These are phyloP conservation scores for Trametes pubescens DNA, from an alignment of 1,284 basidiomycete species.

Conservation along the genomic window DNA sequence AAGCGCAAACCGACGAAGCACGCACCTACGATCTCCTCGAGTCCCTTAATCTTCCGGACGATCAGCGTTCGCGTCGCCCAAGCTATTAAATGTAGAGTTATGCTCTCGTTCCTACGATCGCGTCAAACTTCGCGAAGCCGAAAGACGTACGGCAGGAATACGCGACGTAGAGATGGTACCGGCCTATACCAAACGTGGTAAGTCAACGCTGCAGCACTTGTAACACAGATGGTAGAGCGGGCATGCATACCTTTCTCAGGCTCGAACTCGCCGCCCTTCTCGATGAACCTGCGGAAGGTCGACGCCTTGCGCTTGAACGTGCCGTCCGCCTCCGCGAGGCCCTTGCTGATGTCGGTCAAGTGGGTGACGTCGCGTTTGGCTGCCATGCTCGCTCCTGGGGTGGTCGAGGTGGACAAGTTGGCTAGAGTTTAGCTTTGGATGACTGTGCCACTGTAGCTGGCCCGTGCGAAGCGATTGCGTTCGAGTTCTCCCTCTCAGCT, in stretches of 20 bases:
- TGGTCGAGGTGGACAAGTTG: background rate
- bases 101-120: background rate
- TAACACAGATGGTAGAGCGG: background rate
- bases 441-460: background rate
- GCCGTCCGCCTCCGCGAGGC: constrained; percentile 66
- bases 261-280: constrained; percentile 74
- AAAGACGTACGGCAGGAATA: constrained; percentile 74
- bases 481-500: background rate
- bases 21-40: constrained; percentile 83
- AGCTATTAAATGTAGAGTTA: constrained; percentile 51
- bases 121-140: background rate
- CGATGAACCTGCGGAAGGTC: constrained; percentile 77
- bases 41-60: constrained; percentile 88
- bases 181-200: constrained; percentile 52
- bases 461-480: background rate
- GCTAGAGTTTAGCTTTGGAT: background rate
- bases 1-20: constrained; percentile 37
- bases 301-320: constrained; percentile 81
- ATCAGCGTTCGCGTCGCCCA: constrained; percentile 97
- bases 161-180: constrained; percentile 91
- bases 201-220: background rate
- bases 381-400: background rate
- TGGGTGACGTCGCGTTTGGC: constrained; percentile 20
- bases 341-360: constrained; percentile 66
- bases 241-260: constrained; percentile 75